Conservation (phyloP, 73 alveolate genomes). For the Stentor coeruleus region DNA sequence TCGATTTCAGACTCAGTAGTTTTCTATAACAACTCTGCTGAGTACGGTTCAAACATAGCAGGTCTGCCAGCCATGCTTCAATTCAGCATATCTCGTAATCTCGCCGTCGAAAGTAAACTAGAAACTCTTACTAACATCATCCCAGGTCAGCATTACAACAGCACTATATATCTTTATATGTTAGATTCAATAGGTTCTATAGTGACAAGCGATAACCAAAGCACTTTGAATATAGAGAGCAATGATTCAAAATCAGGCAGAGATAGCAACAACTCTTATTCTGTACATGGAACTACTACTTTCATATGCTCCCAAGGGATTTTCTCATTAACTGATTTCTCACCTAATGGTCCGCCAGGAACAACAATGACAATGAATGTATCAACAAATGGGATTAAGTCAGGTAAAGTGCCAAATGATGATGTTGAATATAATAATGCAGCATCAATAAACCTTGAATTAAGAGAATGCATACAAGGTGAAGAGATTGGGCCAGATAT, state of each 20-base stretch:
- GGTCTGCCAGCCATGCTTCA: not conserved
- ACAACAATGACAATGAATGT: not conserved
- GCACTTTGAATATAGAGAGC: not conserved
- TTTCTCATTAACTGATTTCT: not conserved
- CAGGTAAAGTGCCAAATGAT: not conserved
- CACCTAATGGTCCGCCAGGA: not conserved
- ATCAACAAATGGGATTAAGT: not conserved
- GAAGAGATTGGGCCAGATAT: not conserved
- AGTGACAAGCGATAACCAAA: not conserved
- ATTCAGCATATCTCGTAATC: not conserved
- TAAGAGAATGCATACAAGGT: not conserved
- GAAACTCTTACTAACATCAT: not conserved
- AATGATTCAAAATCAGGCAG: not conserved
- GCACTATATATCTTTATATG: not conserved
- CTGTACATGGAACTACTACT: not conserved
- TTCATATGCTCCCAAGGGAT: not conserved
- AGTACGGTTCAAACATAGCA: slow-evolving; percentile 19
- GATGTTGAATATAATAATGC: not conserved
- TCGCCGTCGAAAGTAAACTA: not conserved
- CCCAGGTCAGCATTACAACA: not conserved
- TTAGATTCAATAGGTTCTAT: not conserved
- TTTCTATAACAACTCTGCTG: slow-evolving; percentile 7
- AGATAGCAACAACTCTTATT: not conserved
- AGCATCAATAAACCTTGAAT: too few species aligned
- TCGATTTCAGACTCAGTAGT: not conserved